Evolutionary conservation across 495 filamentous ascomycete species (phyloP), one percentile per base, ranked within the genome.

Genomic region (Astrothelium macrocarpum): DNA sequence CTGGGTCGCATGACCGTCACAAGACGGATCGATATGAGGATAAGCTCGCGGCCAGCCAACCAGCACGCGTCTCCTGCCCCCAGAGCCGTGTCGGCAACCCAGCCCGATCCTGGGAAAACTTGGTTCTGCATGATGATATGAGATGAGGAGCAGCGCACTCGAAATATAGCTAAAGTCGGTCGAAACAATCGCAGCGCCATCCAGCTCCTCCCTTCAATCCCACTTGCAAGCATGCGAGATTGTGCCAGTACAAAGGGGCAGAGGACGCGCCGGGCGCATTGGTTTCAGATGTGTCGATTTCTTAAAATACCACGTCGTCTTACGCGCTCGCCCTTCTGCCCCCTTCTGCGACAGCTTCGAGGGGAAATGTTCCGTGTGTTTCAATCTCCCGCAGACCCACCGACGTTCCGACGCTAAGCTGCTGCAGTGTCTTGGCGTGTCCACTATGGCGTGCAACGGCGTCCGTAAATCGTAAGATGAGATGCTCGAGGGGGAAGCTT

Each of bases 371-470:
- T 5, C 20, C 11, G 10, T 25, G 23, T 56, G 49, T 56, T 56
- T 56, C 49, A 56, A 56, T 26, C 25, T 26, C 49, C 49, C 20
- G 49, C 25, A 29, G 49, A 56, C 45, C 14, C 20, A 18, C 45
- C 12, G 14, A 16, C 20, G 12, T 49, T 9, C 49, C 49, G 49
- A 56, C 49, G 49, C 49, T 56, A 56, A 25, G 20, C 9, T 5
- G 20, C 9, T 5, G 25, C 29, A 9, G 12, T 28, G 49, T 25
- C 11, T 16, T 56, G 4, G 5, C 25, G 12, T 5, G 23, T 28
- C 49, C 49, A 56, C 49, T 5, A 56, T 56, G 49, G 49, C 49
- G 49, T 56, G 26, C 49, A 56, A 56, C 49, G 49, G 49, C 25
- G 49, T 26, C 49, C 49, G 4, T 9, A n/a, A 56, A 56, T 56